phyloP scores from a whole-genome alignment of 306 rosid genomes.

The Arachis hypogaea region DNA sequence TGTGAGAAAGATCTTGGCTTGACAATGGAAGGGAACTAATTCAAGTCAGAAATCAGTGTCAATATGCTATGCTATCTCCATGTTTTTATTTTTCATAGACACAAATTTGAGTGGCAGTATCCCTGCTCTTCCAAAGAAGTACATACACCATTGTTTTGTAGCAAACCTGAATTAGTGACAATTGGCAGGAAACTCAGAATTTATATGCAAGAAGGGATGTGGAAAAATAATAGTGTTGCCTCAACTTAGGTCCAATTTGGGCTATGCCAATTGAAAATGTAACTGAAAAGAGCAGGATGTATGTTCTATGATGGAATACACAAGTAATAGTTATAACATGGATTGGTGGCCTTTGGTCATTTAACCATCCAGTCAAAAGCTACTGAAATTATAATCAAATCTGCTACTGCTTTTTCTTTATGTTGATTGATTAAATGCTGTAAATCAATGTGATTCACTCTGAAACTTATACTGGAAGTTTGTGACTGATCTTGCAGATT shows the following conservation, averaged over 20 bases:
- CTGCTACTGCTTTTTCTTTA: constrained; percentile 1
- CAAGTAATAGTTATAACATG: too few species aligned
- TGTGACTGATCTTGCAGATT: constrained; percentile 68
- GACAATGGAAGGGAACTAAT: constrained; percentile 6
- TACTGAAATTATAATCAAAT: constrained; percentile 28
- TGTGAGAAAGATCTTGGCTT: constrained; percentile 21
- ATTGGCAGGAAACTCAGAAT: constrained; percentile 13
- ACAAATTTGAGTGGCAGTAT: constrained; percentile 13
- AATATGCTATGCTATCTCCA: constrained; percentile 30
- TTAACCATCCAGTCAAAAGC: constrained; percentile 16
- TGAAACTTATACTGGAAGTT: constrained; percentile 9
- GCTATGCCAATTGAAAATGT: constrained; percentile 30
- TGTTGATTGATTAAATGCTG: constrained; percentile 8
- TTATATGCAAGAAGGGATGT: not conserved
- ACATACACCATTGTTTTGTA: constrained; percentile 12
- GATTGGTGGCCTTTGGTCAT: constrained; percentile 14
- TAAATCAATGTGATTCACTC: constrained; percentile 27
- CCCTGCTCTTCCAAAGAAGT: not conserved
- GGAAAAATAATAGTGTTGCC: not conserved
- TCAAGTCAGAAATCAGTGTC: constrained; percentile 17
- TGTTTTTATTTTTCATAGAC: constrained; percentile 16
- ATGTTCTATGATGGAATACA: not conserved
- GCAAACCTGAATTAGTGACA: constrained; percentile 30
- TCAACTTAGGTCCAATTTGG: constrained; percentile 18
- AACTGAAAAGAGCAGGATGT: constrained; percentile 15